Evolutionary conservation across 164 flowering plant genomes (phyloP), one percentile per base, ranked within the genome.

Genomic region (Macadamia integrifolia): DNA sequence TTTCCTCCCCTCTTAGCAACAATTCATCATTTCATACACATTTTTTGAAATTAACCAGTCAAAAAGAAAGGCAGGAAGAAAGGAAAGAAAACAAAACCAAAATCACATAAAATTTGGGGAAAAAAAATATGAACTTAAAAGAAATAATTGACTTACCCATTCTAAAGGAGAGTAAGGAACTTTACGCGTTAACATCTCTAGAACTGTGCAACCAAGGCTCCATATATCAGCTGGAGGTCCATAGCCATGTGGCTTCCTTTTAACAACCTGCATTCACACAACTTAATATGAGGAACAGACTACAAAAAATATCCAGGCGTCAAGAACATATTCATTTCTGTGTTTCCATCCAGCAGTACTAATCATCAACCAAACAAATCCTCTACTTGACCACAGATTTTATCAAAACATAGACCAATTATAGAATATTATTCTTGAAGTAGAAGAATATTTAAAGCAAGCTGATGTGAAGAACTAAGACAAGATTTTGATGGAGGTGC

Each of bases 151-250:
- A 81, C 96, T n/a, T 82, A 94, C 99, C 74, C 78, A 67, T 77
- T 92, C 99, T 71, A 92, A 66, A 69, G 76, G 70, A 43, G 78
- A 71, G 73, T 95, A 92, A 4, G 99, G 99, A 67, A 88, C 69
- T 67, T 80, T 72, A 30, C 82, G 69, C 23, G 98, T 95, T 64
- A 88, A 67, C 99, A 95, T 90, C 85, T 95, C 99, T 72, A 95
- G 77, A 28, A 95, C 98, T 14, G 97, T 89, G 85, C 99, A 95
- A 31, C 99, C 99, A 76, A 92, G 91, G 74, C 99, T 95, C 99
- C 98, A 92, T 70, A 95, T 92, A 77, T 95, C 99, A 74, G 98
- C 99, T 58, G 92, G 75, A 67, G 83, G 91, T 58, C 97, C 97
- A 83, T 92, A 95, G 1, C 97, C 95, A 28, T 71, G 80, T 64